Evolutionary conservation across 129 eudicot genomes (phyloP), one percentile per base, ranked within the genome.

Genomic region (Flaveria linearis): DNA sequence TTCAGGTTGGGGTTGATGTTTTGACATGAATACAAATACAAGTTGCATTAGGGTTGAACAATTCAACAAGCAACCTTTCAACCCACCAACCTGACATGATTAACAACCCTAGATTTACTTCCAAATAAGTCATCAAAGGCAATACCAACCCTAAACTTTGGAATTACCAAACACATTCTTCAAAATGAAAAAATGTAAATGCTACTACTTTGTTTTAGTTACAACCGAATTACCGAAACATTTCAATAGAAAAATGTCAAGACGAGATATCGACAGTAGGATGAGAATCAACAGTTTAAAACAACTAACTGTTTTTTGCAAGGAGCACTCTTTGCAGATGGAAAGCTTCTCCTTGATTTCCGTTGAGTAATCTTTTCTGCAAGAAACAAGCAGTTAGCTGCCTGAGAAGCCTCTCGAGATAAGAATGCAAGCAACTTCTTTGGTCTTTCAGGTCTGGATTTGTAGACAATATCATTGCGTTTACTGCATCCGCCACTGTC

Each of bases 301-400:
- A 61, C 42, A 57, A 39, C 77, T 82, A 83, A 82, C 43, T 77
- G 77, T 84, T 84, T 71, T 84, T 90, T 39, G 82, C 76, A 33
- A 77, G 77, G 2, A 94, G 90, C 28, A 88, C 78, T 75, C 82
- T 78, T 49, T 76, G 80, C 71, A 94, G 75, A 78, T 83, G 82
- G 80, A 94, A 94, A 75, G 89, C 93, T 87, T 94, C 98, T 23
- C 98, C 98, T 81, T 91, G 92, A 85, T 83, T 86, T 26, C 97
- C 98, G 18, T 87, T 87, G 57, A 89, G 83, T 2, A 80, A 69
- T 78, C 97, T 77, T 69, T 85, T 88, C 78, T 91, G 97, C 78
- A 88, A 76, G 67, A 80, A 82, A 79, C 98, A 91, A 52, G 97
- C 93, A 28, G 83, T 85, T 16, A 93, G 87, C 77, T 91, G 96